These are phyloP conservation scores for Starmerella ratchasimensis DNA, from an alignment of 805 yeast genomes.

Conservation along the genomic window DNA sequence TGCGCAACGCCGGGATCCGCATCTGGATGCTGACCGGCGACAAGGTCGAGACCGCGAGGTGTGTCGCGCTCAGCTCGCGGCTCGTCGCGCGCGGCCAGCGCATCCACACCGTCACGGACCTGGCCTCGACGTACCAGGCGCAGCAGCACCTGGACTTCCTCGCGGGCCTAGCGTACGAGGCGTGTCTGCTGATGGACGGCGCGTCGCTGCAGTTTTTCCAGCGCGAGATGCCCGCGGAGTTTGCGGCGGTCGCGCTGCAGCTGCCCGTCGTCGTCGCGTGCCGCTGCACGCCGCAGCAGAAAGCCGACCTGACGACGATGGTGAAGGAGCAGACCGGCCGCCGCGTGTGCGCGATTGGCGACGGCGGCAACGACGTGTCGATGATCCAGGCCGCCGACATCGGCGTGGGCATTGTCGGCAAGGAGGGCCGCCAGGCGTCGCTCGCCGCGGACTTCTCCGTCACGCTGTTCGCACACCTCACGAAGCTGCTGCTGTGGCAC, in stretches of 20 bases:
- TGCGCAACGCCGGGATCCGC: constrained; percentile 91
- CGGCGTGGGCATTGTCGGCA: constrained; percentile 97
- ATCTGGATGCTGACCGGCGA: constrained; percentile 99
- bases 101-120: constrained; percentile 69
- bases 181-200: constrained; percentile 83
- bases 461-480: constrained; percentile 77
- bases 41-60: constrained; percentile 94
- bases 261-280: constrained; percentile 96
- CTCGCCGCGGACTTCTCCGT: constrained; percentile 94
- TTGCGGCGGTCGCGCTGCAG: constrained; percentile 59
- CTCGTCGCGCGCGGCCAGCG: constrained; percentile 87
- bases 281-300: constrained; percentile 96
- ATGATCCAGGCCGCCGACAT: constrained; percentile 99
- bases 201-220: constrained; percentile 66
- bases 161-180: constrained; percentile 40
- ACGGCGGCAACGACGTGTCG: constrained; percentile 97
- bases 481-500: constrained; percentile 86
- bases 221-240: constrained; percentile 41
- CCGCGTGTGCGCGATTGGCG: constrained; percentile 95
- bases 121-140: constrained; percentile 50
- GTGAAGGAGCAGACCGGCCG: constrained; percentile 71
- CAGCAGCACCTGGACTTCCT: constrained; percentile 62
- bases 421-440: constrained; percentile 95
- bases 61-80: constrained; percentile 93
- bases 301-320: constrained; percentile 80